These are phyloP conservation scores for Phytophthora aleatoria DNA, from an alignment of 352 stramenopile species.

Conservation along the genomic window DNA sequence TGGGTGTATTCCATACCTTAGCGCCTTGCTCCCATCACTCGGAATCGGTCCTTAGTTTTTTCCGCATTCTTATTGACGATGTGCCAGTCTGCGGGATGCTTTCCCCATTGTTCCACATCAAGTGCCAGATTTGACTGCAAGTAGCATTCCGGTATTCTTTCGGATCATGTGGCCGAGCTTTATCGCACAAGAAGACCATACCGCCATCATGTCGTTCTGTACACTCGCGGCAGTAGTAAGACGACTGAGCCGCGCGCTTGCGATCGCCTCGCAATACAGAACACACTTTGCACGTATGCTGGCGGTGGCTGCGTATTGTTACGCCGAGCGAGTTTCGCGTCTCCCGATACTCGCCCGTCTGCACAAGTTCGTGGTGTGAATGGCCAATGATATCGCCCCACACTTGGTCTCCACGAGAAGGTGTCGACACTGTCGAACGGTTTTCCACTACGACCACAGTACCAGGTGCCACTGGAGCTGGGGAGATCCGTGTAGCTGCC, in stretches of 20 bases:
- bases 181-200: constrained; percentile 39
- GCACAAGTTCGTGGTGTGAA: constrained; percentile 29
- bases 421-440: neutral
- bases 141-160: constrained; percentile 29
- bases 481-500: constrained; percentile 3
- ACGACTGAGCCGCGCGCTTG: constrained; percentile 29
- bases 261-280: constrained; percentile 33
- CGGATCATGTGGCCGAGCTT: constrained; percentile 25
- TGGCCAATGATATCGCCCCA: constrained; percentile 34
- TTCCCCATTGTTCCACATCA: constrained; percentile 35
- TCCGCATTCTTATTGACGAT: constrained; percentile 34
- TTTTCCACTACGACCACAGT: constrained; percentile 5
- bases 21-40: neutral
- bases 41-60: constrained; percentile 17
- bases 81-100: constrained; percentile 24
- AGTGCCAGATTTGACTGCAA: constrained; percentile 44
- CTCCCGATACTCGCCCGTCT: constrained; percentile 35
- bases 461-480: neutral
- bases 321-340: constrained; percentile 19
- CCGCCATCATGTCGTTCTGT: constrained; percentile 28
- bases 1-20: constrained; percentile 15
- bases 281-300: constrained; percentile 43
- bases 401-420: constrained; percentile 27
- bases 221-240: constrained; percentile 36
- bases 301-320: constrained; percentile 31